Percentiles rank a stretch among this genome's conserved stretches.
Conservation (phyloP, 2,329 filamentous ascomycete species). For the Aspergillus ochraceoroseus region DNA sequence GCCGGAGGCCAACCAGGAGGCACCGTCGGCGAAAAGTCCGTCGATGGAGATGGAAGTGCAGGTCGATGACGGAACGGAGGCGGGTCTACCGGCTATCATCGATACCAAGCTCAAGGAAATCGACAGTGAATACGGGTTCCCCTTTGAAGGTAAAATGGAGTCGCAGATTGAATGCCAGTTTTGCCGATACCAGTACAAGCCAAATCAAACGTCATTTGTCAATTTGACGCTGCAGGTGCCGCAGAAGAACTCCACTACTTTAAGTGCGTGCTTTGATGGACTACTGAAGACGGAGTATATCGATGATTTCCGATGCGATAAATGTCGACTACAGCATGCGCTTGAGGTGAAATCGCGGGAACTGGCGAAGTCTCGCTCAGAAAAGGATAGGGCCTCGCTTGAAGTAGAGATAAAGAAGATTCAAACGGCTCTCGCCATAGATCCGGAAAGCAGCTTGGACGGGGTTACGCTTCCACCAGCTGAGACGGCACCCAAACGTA, state of each 20-base stretch:
- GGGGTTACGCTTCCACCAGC: slow-evolving; percentile 70
- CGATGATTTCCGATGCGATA: slow-evolving; percentile 94
- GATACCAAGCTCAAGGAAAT: slow-evolving; percentile 37
- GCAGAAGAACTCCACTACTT: slow-evolving; percentile 70
- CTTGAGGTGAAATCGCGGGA: slow-evolving; percentile 60
- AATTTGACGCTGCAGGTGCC: slow-evolving; percentile 90
- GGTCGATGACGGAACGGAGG: slow-evolving; percentile 35
- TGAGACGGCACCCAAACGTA: slow-evolving; percentile 69
- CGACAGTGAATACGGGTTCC: slow-evolving; percentile 59
- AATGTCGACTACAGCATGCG: slow-evolving; percentile 80
- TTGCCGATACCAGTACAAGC: slow-evolving; percentile 83
- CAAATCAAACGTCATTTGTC: slow-evolving; percentile 79
- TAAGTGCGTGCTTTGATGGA: slow-evolving; percentile 86
- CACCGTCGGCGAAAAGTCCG: slow-evolving; percentile 22
- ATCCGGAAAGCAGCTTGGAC: slow-evolving; percentile 72
- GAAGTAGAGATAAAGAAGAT: slow-evolving; percentile 61
- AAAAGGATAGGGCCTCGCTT: slow-evolving; percentile 50
- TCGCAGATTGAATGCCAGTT: slow-evolving; percentile 92
- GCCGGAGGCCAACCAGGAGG: slow-evolving; percentile 16
- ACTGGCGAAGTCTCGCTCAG: slow-evolving; percentile 51
- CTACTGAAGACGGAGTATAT: slow-evolving; percentile 94
- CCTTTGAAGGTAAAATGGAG: slow-evolving; percentile 84
- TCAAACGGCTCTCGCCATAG: slow-evolving; percentile 63
- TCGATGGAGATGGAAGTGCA: slow-evolving; percentile 32
- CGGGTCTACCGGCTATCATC: slow-evolving; percentile 34